Percentiles rank a stretch among this genome's conserved stretches.
Conservation (phyloP, 495 filamentous ascomycete genomes). For the Annulohypoxylon maeteangense region DNA sequence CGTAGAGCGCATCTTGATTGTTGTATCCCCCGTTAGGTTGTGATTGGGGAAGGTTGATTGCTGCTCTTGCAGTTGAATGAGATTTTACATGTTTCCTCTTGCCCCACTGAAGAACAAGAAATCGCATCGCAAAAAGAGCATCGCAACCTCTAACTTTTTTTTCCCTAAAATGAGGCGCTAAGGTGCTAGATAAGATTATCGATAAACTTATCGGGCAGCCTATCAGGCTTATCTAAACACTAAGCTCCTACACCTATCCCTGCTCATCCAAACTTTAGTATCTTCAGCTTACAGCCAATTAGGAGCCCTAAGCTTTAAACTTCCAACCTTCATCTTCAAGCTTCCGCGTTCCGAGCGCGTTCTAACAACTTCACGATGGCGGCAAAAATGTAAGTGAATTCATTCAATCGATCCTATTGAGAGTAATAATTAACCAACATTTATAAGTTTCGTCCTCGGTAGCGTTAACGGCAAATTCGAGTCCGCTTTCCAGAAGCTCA, state of each 20-base stretch:
- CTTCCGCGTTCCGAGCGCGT: slow-evolving; percentile 3
- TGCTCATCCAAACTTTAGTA: not conserved
- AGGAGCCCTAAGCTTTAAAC: not conserved
- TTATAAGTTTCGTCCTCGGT: slow-evolving; percentile 79
- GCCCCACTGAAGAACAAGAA: slow-evolving; percentile 17
- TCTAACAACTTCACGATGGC: slow-evolving; percentile 58
- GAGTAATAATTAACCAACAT: slow-evolving; percentile 47
- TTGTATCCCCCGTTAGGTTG: slow-evolving; percentile 1
- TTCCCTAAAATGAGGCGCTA: not conserved
- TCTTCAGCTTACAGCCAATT: slow-evolving; percentile 9
- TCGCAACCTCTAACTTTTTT: slow-evolving; percentile 31
- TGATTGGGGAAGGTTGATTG: slow-evolving; percentile 8
- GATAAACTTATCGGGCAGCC: slow-evolving; percentile 4
- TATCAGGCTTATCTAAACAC: not conserved
- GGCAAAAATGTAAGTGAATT: slow-evolving; percentile 73
- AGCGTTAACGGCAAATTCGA: slow-evolving; percentile 78
- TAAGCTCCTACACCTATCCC: not conserved
- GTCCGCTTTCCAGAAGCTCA: slow-evolving; percentile 79
- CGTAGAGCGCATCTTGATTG: slow-evolving; percentile 60
- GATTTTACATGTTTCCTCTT: slow-evolving; percentile 11
- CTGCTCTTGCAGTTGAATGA: slow-evolving; percentile 16
- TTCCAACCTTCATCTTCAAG: not conserved
- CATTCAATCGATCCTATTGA: not conserved
- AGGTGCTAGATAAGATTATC: slow-evolving; percentile 20
- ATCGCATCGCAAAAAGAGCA: slow-evolving; percentile 23